Base-by-base conservation (phyloP, 345 rosid species). In the Turritis glabra region DNA sequence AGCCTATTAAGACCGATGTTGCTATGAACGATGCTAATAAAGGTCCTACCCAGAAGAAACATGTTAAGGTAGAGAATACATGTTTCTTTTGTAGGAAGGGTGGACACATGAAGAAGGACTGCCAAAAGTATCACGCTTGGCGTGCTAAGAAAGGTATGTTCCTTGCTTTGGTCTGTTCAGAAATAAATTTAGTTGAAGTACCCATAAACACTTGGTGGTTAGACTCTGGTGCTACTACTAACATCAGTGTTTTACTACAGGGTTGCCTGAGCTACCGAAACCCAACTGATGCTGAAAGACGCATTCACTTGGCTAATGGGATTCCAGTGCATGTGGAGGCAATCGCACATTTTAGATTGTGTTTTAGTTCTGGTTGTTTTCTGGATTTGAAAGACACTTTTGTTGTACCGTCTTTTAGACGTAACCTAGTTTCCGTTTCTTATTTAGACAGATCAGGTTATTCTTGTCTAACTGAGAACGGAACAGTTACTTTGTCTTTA, bases 311-410 rank as follows among this genome's bases (percentile, higher is more conserved):
- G 51, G 63, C 26, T n/a, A 35, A 51, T 51, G 35, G 48, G 0
- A 3, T 13, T 67, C 23, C 3, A 8, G 60, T 67, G 5, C 1
- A 66, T 30, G 29, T 66, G 46, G 46, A 48, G 58, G 58, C 19
- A 48, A 21, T 66, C n/a, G 7, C 29, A 2, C 26, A 48, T 13
- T 30, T 66, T 32, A 18, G 19, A 33, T 1, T 21, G 3, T 51
- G 21, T 3, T 67, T 51, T 14, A 51, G 32, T 67, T 3, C 21
- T 35, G 33, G 59, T 32, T 13, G 7, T 61, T 66, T 19, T 66
- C 0, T 21, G 71, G 58, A 67, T 67, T 51, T 67, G 23, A 52
- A 67, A 32, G 60, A 67, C 32, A 67, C 23, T 22, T 67, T 67
- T 21, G 35, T 35, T 35, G 12, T 3, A 35, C 13, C 38, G 12